Conservation (phyloP, 2,329 filamentous ascomycete species). For the Mariannaea elegans region DNA sequence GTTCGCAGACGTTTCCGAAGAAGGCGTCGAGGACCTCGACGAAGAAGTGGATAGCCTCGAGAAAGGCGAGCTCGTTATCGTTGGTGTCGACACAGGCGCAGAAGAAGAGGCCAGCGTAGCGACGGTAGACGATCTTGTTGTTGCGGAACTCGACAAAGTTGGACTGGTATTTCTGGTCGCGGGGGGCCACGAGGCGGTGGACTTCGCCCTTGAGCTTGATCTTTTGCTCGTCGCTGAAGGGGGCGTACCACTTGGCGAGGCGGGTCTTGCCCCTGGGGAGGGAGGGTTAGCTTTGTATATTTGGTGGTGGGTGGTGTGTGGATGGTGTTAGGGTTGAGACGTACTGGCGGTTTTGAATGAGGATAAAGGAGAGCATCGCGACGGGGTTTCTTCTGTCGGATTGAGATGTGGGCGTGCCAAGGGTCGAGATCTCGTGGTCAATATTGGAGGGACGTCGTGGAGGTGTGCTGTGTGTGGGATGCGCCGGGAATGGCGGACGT, state of each 20-base stretch:
- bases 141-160: constrained; percentile 98
- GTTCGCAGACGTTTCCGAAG: constrained; percentile 98
- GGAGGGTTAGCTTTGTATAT: constrained; percentile 1
- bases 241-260: constrained; percentile 98
- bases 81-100: constrained; percentile 99
- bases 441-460: not conserved
- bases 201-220: constrained; percentile 99
- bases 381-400: not conserved
- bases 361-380: constrained; percentile 81
- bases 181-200: constrained; percentile 95
- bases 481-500: constrained; percentile 20
- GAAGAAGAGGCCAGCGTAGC: constrained; percentile 98
- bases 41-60: constrained; percentile 99
- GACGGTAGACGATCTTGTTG: constrained; percentile 96
- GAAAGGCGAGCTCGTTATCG: constrained; percentile 95
- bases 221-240: constrained; percentile 98
- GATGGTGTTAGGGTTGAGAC: constrained; percentile 21
- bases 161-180: constrained; percentile 99
- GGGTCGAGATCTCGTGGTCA: constrained; percentile 2
- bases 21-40: constrained; percentile 98
- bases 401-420: constrained; percentile 5
- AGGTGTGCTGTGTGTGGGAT: not conserved
- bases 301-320: not conserved
- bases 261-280: constrained; percentile 88
- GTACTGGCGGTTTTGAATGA: constrained; percentile 90